Conservation (phyloP, 176 grass and related monocot species). For the Bolboschoenus planiculmis region DNA sequence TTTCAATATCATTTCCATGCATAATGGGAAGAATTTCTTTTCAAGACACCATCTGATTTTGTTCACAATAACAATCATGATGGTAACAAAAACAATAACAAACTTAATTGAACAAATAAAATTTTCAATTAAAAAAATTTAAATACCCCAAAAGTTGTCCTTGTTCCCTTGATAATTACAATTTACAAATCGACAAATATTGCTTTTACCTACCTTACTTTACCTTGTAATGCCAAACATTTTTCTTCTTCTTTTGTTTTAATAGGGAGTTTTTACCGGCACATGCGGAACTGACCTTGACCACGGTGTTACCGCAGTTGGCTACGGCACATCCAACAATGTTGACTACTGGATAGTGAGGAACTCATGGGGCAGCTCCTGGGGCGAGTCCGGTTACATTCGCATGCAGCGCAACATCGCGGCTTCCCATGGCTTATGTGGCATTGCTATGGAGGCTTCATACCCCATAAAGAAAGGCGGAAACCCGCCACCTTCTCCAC, state of each 20-base stretch:
- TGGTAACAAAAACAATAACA: neutral
- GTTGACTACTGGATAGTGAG: slow-evolving; percentile 60
- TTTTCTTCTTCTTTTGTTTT: neutral
- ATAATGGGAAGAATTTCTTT: neutral
- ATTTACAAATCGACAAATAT: neutral
- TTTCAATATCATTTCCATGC: neutral
- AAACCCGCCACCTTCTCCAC: slow-evolving; percentile 28
- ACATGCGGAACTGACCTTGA: slow-evolving; percentile 31
- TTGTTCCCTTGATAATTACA: neutral
- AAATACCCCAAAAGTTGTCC: neutral
- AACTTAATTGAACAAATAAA: neutral
- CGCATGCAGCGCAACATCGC: slow-evolving; percentile 33
- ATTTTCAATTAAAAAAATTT: neutral
- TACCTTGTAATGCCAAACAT: neutral
- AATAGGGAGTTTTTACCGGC: neutral
- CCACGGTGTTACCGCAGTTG: slow-evolving; percentile 40
- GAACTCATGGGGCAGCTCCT: slow-evolving; percentile 43
- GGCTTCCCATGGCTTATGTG: slow-evolving; percentile 22
- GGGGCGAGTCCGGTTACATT: slow-evolving; percentile 53
- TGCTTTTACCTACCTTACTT: neutral
- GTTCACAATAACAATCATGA: neutral
- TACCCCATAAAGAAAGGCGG: slow-evolving; percentile 35
- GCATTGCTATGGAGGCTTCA: slow-evolving; percentile 39
- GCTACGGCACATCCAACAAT: slow-evolving; percentile 27
- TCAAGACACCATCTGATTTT: neutral